A percentile compares a stretch with the other conserved stretches of the same genome.
Evolutionary conservation across 495 filamentous ascomycete species (phyloP).

Genomic region (Hypoxylon lienhwacheense): DNA sequence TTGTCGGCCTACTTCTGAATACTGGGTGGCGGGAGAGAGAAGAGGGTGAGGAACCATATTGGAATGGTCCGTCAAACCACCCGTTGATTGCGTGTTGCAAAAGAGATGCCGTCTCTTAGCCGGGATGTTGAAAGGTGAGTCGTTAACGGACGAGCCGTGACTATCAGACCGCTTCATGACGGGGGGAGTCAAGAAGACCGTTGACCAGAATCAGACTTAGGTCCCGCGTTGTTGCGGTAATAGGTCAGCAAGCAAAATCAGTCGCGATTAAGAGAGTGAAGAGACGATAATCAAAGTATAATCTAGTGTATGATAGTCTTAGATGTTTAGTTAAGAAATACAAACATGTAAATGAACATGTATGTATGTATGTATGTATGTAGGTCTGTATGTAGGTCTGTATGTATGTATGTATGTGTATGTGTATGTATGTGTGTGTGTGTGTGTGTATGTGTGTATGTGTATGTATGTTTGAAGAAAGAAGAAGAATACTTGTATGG

Average conservation of each 20-base stretch:
- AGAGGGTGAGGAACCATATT: slow-evolving; percentile 6
- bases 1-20: slow-evolving; percentile 11
- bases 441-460: not conserved
- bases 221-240: not conserved
- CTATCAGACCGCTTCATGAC: slow-evolving; percentile 19
- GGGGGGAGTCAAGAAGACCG: not conserved
- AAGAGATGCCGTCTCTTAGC: slow-evolving; percentile 2
- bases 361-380: not conserved
- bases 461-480: not conserved
- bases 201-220: slow-evolving; percentile 1
- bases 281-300: no score
- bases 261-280: no score
- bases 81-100: slow-evolving; percentile 28
- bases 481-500: not conserved
- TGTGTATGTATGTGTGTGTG: not conserved
- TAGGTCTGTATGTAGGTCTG: not conserved
- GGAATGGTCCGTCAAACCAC: slow-evolving; percentile 3
- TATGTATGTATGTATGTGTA: not conserved
- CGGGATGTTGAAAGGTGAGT: not conserved
- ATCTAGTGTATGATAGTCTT: no score
- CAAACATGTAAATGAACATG: no score
- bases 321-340: no score
- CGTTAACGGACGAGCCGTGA: slow-evolving; percentile 24
- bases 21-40: slow-evolving; percentile 19
- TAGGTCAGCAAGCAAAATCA: no score